Evolutionary conservation across 192 early-diverging fungal species (phyloP), one percentile per base, ranked within the genome.

Genomic region (Dissophora globulifera): DNA sequence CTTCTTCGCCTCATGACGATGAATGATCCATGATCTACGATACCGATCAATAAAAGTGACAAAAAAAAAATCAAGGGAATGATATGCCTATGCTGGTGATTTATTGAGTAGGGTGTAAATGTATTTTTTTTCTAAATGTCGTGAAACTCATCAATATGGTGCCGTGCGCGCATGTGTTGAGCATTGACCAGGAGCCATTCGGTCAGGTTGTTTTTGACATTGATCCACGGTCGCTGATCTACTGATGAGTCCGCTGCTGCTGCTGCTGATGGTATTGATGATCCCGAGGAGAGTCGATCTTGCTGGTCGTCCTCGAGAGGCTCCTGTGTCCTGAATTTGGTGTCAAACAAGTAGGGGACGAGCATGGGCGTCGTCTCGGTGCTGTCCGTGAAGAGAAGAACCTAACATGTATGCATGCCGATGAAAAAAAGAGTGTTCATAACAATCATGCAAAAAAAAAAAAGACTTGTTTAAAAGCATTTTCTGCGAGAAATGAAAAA

Each of bases 101-200:
- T n/a, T n/a, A 51, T 17, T 43, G 19, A 35, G 25, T 41, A 19
- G 42, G 19, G 10, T 41, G 22, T 30, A 47, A 17, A 23, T 50
- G 26, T 31, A 57, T 41, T 19, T 2, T 23, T 23, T 1, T 32
- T 68, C 54, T 78, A 86, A 30, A 86, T 78, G 64, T 84, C 66
- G 41, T 86, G 85, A 62, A 78, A 88, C 49, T 88, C 86, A 40
- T 83, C 72, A 13, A 88, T 82, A 2, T 82, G 78, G 23, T 83
- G 79, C 42, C 83, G 56, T 12, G 80, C 76, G 17, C 86, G 79
- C 30, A 70, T 50, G 17, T 84, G 83, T 20, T 75, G 66, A 19
- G 80, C 40, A 56, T 88, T 88, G 56, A 88, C 81, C 4, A 88
- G 62, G 22, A 88, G 57, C 68, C 79, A 88, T 22, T 88, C 86